Conservation (phyloP, 2,329 filamentous ascomycete species). For the Lachnellula hyalina region DNA sequence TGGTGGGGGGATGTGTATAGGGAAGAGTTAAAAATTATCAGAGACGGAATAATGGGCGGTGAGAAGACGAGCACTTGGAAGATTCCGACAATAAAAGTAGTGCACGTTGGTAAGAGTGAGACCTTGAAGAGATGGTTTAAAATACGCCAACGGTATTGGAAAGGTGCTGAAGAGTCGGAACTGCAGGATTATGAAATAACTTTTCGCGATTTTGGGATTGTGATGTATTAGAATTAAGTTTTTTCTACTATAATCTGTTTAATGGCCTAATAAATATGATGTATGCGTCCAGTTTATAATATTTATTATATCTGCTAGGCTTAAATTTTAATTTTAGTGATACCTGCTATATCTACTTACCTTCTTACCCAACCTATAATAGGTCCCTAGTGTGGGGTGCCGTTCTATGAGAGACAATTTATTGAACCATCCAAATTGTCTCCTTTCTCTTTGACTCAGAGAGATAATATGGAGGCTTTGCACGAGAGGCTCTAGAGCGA, state of each 20-base stretch:
- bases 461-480: not conserved
- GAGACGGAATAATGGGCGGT: not conserved
- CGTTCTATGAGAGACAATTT: not conserved
- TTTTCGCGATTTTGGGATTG: too few species aligned
- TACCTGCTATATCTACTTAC: too few species aligned
- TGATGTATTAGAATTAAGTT: too few species aligned
- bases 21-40: too few species aligned
- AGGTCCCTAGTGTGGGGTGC: not conserved
- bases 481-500: not conserved
- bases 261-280: too few species aligned
- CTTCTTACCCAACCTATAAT: too few species aligned
- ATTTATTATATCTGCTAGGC: too few species aligned
- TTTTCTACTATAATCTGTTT: too few species aligned
- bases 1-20: too few species aligned
- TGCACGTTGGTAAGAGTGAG: not conserved
- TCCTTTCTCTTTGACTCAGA: not conserved
- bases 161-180: not conserved
- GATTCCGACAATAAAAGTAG: not conserved
- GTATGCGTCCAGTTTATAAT: too few species aligned
- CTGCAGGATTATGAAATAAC: too few species aligned
- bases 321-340: too few species aligned
- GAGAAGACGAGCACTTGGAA: not conserved
- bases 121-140: not conserved
- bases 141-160: not conserved
- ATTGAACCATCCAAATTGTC: not conserved